These are phyloP conservation scores for Pseudohalonectria lignicola DNA, from an alignment of 2,329 filamentous ascomycete species.

Conservation along the genomic window DNA sequence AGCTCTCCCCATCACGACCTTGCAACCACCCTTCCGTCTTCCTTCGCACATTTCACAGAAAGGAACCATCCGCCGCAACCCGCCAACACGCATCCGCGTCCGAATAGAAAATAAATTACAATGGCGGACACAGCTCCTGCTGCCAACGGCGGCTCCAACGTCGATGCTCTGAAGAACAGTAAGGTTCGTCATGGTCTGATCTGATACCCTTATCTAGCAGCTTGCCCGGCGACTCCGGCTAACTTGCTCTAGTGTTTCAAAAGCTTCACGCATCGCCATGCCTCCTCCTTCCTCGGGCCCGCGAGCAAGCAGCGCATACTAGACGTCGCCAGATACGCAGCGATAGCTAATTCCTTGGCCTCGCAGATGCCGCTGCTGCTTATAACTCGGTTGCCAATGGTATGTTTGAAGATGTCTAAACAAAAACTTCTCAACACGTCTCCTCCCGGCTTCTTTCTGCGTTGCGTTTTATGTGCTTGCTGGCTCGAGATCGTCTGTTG, in stretches of 20 bases:
- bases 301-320: too few species aligned
- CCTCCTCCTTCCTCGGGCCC: too few species aligned
- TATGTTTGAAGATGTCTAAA: too few species aligned
- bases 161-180: slow-evolving; percentile 40
- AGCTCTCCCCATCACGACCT: background rate
- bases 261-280: slow-evolving; percentile 3
- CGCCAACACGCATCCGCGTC: too few species aligned
- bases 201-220: background rate
- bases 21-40: background rate
- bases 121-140: slow-evolving; percentile 31
- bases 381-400: slow-evolving; percentile 36
- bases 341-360: slow-evolving; percentile 18
- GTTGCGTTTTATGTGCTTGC: too few species aligned
- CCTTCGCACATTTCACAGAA: background rate
- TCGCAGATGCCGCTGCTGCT: slow-evolving; percentile 37
- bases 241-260: slow-evolving; percentile 21
- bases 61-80: background rate
- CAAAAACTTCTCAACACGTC: too few species aligned
- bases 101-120: too few species aligned
- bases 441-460: too few species aligned
- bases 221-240: slow-evolving; percentile 11
- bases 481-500: too few species aligned
- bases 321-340: too few species aligned
- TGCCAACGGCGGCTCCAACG: slow-evolving; percentile 33
- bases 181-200: slow-evolving; percentile 28